phyloP scores from a whole-genome alignment of 352 stramenopile species.

The Phytophthora multivora region DNA sequence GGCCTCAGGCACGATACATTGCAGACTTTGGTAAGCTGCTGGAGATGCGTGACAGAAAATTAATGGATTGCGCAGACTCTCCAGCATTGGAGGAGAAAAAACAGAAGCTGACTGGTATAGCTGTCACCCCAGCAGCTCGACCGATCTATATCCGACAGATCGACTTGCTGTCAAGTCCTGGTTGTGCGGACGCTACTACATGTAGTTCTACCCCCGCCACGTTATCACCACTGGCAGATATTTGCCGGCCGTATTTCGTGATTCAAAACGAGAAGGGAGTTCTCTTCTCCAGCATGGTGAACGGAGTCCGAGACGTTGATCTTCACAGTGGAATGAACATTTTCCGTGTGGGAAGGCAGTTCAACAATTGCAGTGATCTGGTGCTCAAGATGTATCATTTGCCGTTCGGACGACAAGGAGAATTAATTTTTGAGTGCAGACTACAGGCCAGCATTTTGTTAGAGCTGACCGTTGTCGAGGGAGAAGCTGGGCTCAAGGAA shows the following conservation, averaged over 20 bases:
- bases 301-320: conserved; percentile 74
- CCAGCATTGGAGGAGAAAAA: conserved; percentile 66
- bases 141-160: conserved; percentile 85
- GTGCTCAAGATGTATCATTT: conserved; percentile 89
- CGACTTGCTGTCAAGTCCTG: conserved; percentile 45
- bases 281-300: conserved; percentile 87
- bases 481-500: conserved; percentile 18
- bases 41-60: conserved; percentile 71
- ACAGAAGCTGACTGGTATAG: conserved; percentile 79
- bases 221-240: conserved; percentile 24
- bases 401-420: conserved; percentile 81
- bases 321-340: conserved; percentile 56
- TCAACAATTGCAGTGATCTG: conserved; percentile 71
- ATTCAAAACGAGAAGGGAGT: conserved; percentile 88
- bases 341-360: conserved; percentile 70
- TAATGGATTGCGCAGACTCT: conserved; percentile 51
- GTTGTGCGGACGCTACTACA: conserved; percentile 19
- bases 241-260: conserved; percentile 85
- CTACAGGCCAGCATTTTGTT: conserved; percentile 77
- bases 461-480: conserved; percentile 48
- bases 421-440: conserved; percentile 81
- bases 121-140: conserved; percentile 69
- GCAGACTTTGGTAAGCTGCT: conserved; percentile 78
- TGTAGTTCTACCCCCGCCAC: conserved; percentile 5
- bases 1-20: conserved; percentile 80